phyloP scores from a whole-genome alignment of 306 rosid species.

The Astragalus glycyphyllos region DNA sequence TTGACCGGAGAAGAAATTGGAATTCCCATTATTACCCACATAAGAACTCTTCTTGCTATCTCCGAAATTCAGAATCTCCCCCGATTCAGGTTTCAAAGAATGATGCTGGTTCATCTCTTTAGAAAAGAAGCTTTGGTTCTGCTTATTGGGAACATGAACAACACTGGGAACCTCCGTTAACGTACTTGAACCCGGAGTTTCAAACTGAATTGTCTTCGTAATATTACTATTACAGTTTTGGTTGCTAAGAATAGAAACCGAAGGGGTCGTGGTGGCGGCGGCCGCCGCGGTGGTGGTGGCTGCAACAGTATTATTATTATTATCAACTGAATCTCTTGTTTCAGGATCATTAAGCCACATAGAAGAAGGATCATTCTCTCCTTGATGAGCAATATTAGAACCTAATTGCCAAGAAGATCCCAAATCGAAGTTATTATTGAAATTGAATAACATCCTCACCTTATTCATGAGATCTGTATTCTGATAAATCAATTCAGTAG shows the following conservation, averaged over 20 bases:
- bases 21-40: slow-evolving; percentile 42
- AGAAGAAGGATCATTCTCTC: slow-evolving; percentile 83
- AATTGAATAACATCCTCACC: slow-evolving; percentile 74
- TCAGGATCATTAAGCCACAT: slow-evolving; percentile 81
- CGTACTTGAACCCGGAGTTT: slow-evolving; percentile 65
- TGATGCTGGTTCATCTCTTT: slow-evolving; percentile 64
- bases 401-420: slow-evolving; percentile 70
- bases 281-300: slow-evolving; percentile 23
- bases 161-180: slow-evolving; percentile 66
- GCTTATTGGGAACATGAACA: slow-evolving; percentile 51
- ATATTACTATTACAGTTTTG: background rate
- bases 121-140: slow-evolving; percentile 65
- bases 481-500: slow-evolving; percentile 69
- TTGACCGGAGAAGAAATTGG: slow-evolving; percentile 55
- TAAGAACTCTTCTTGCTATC: slow-evolving; percentile 68
- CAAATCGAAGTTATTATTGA: slow-evolving; percentile 56
- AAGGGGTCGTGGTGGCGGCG: background rate
- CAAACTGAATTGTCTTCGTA: slow-evolving; percentile 59
- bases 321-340: slow-evolving; percentile 55
- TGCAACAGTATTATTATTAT: slow-evolving; percentile 4
- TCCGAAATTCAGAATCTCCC: slow-evolving; percentile 82
- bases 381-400: slow-evolving; percentile 60
- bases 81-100: slow-evolving; percentile 79
- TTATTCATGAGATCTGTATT: slow-evolving; percentile 82
- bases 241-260: slow-evolving; percentile 41